Base-by-base conservation (phyloP, 257 asterid species). In the Nicotiana attenuata region DNA sequence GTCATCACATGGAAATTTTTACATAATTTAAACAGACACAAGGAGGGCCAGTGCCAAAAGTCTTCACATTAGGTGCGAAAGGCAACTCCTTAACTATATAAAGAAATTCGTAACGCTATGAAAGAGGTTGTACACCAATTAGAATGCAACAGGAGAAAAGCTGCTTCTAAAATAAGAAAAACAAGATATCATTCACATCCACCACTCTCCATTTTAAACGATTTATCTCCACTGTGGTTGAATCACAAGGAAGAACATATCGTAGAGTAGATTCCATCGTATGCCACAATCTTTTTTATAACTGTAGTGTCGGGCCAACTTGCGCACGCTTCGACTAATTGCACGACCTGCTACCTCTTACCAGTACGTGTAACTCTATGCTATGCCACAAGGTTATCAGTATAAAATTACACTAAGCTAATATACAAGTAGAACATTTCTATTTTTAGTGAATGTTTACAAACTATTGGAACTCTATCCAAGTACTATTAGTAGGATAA, bases 11-110 rank as follows among this genome's bases (percentile, higher is more conserved):
- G 38, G 6, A 33, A 33, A 33, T 19, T 19, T 57, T 19, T 57
- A 57, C 9, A 19, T 57, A 63, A 52, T 11, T 52, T 15, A 11
- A 31, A 50, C 8, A 7, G 31, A 7, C 19, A 50, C 3, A 50
- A 9, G 1, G 63, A 50, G 80, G 26, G 26, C 16, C 63, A 50
- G 24, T 50, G 80, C 63, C 63, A 75, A 50, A 50, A 75, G 63
- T 75, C 79, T 50, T 50, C 63, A n/a, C 63, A 75, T 24, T 24
- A 75, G 79, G 79, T 75, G 79, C 63, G 8, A 50, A 73, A 50
- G 63, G 80, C 19, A 26, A 61, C 71, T 79, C 59, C 57, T 3
- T 79, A 61, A 24, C 61, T 60, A 61, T 57, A 78, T 10, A 78
- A 57, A 78, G 61, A 11, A 26, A 64, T 64, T 64, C 7, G 38